These are phyloP conservation scores for Aspergillus carlsbadensis DNA, from an alignment of 495 filamentous ascomycete species.

Conservation along the genomic window DNA sequence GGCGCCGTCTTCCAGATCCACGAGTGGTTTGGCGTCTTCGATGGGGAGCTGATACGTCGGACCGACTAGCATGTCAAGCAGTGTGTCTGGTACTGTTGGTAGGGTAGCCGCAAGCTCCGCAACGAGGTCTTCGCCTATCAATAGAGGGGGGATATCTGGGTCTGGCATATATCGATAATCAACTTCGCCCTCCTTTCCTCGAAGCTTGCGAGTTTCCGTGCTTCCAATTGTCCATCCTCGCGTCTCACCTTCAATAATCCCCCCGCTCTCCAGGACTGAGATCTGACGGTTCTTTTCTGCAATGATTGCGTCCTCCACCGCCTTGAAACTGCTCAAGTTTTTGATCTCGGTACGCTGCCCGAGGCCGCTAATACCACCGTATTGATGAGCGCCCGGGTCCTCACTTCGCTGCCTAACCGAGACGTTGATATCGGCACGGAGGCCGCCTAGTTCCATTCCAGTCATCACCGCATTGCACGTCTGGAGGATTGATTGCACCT, in stretches of 20 bases:
- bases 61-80: constrained; percentile 57
- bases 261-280: constrained; percentile 71
- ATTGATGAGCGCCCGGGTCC: constrained; percentile 44
- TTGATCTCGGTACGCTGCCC: constrained; percentile 97
- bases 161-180: constrained; percentile 99
- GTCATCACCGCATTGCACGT: constrained; percentile 77
- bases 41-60: constrained; percentile 60
- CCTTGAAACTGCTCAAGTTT: constrained; percentile 91
- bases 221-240: constrained; percentile 85
- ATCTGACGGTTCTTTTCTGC: constrained; percentile 92
- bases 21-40: constrained; percentile 86
- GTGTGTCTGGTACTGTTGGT: constrained; percentile 68
- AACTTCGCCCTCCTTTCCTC: constrained; percentile 95
- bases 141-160: constrained; percentile 79
- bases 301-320: constrained; percentile 88
- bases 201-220: constrained; percentile 69
- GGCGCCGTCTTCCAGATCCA: constrained; percentile 74
- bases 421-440: constrained; percentile 95
- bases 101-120: constrained; percentile 56
- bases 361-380: constrained; percentile 57
- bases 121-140: constrained; percentile 71
- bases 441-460: constrained; percentile 90
- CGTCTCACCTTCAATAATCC: constrained; percentile 80
- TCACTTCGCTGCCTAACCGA: constrained; percentile 63
- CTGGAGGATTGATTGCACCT: constrained; percentile 82